A percentile compares a stretch with the other conserved stretches of the same genome.
Evolutionary conservation across 371 early-diverging fungal species (phyloP).

Genomic region (Actinomortierella ambigua): DNA sequence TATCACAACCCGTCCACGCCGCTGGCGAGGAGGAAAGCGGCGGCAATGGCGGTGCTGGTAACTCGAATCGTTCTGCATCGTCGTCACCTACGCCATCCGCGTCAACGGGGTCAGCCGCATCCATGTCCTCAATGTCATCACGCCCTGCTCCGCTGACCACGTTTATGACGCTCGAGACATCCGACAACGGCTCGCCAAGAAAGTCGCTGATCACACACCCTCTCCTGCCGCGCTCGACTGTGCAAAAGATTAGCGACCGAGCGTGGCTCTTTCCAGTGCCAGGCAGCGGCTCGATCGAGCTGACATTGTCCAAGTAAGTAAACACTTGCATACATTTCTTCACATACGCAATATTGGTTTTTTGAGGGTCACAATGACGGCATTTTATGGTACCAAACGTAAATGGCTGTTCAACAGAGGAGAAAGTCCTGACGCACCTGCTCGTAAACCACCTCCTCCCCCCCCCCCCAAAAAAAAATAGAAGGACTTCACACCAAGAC

Average conservation of each 20-base stretch:
- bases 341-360: too few species aligned
- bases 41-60: too few species aligned
- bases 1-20: not conserved
- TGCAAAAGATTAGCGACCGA: constrained; percentile 17
- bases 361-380: too few species aligned
- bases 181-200: constrained; percentile 22
- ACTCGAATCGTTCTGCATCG: too few species aligned
- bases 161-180: constrained; percentile 41
- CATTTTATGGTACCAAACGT: too few species aligned
- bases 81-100: not conserved
- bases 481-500: constrained; percentile 14
- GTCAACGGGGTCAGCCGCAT: not conserved
- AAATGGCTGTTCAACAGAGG: too few species aligned
- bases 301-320: constrained; percentile 31
- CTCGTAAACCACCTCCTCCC: not conserved
- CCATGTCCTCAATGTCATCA: not conserved
- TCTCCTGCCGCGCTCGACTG: constrained; percentile 38
- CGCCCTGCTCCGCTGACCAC: constrained; percentile 13
- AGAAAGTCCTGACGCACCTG: too few species aligned
- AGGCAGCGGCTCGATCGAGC: constrained; percentile 34
- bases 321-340: too few species aligned
- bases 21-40: too few species aligned
- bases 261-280: constrained; percentile 35
- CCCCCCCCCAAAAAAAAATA: not conserved
- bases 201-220: constrained; percentile 43